Base-by-base conservation (phyloP, 805 yeast genomes). In the Pichia gijzeniarum region DNA sequence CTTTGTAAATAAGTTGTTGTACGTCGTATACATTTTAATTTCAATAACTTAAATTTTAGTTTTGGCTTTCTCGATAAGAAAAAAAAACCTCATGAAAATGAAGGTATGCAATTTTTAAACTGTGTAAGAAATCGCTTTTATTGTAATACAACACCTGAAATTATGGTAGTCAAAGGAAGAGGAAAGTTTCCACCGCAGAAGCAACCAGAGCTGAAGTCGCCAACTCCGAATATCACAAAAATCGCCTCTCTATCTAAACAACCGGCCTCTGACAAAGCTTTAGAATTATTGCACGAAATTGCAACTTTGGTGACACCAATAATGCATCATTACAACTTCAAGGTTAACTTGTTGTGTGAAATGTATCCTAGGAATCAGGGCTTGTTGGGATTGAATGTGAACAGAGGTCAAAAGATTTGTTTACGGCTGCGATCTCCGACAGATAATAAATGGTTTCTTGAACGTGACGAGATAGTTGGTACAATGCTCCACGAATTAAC, bases 401-500 rank as follows among this genome's bases (percentile, higher is more conserved):
- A 87, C 58, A 64, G 64, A 6, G 98, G 98, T 1, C 68, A 68
- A 48, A 84, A 83, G 59, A 79, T 91, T 17, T 72, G 82, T 59
- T 57, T 91, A 10, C 62, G 97, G 47, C 66, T 91, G 31, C 69
- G 98, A 46, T 73, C 74, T 27, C 76, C 79, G 6, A 61, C 66
- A 18, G 76, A 83, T 53, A 71, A 70, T 21, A 54, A 55, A 28
- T 55, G 58, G 46, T 89, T 90, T 59, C 59, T 80, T 17, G 82
- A 89, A 1, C 65, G 81, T 62, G 72, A 79, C 3, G 80, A 79
- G 41, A 64, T 90, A 2, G 58, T 90, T 21, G 95, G 89, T 1
- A 88, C 96, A 0, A 76, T 89, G 79, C 67, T 91, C 5, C 98
- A 91, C 62, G 98, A 91, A 60, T 69, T 91, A 35, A 76, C 87